Evolutionary conservation across 2,329 filamentous ascomycete genomes (phyloP), one percentile per base, ranked within the genome.

Genomic region (Fusarium napiforme): DNA sequence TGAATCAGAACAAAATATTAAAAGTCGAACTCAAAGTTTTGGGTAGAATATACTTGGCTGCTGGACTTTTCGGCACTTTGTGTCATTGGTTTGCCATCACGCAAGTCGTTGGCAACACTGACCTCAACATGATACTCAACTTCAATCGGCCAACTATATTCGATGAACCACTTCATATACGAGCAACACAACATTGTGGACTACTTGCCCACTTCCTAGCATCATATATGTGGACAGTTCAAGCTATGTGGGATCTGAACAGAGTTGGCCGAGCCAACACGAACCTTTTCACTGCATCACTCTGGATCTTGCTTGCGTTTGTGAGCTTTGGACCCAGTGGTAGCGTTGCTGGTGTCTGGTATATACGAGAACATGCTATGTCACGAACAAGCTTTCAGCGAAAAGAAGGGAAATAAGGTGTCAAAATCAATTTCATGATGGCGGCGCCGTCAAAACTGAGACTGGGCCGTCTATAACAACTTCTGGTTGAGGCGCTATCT

Each of bases 101-200:
- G 5, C 14, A 23, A 16, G 5, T 21, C 5, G 2, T n/a, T 11
- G 15, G 18, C 6, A 32, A 14, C 1, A 15, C 10, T 11, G 36
- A n/a, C 8, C 12, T 12, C 9, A 8, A 34, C 12, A 16, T 14
- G 5, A 14, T n/a, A 10, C 21, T 11, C 19, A 30, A 19, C n/a
- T 9, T 30, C 6, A 15, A 3, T n/a, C 14, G 7, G 18, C 18
- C 8, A 8, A 9, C 32, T 18, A 4, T 26, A n/a, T 7, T 26
- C 11, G 16, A n/a, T 1, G 3, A 1, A 32, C 5, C 18, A 21
- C 18, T 11, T 9, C 26, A 45, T 9, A 15, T 12, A 5, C 5
- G 6, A 21, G 11, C 3, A 6, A 2, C 7, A 19, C 9, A 15
- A 6, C 2, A 9, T 8, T 4, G 1, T 9, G 32, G n/a, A 4